Evolutionary conservation across 2,329 filamentous ascomycete genomes (phyloP), one percentile per base, ranked within the genome.

Genomic region (Fusarium torreyae): DNA sequence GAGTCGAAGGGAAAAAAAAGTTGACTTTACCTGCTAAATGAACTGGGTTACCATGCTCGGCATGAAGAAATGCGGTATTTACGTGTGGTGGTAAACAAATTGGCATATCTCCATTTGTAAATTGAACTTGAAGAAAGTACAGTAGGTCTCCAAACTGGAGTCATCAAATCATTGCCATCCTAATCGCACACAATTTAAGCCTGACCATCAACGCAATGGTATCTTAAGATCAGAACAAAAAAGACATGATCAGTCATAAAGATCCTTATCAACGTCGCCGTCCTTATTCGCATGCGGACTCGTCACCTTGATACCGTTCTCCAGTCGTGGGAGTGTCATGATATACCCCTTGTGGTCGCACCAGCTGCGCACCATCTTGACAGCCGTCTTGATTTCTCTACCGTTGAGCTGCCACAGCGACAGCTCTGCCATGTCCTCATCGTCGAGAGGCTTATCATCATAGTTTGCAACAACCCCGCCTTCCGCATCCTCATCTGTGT

Each of bases 291-390:
- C 77, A 62, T 82, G 78, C 7, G 83, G 82, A 28, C 78, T 83
- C 36, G 82, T 85, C 44, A 83, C 81, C 70, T 75, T 77, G 63
- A 86, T 85, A 14, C 80, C 81, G 62, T 77, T 81, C 73, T 86
- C 83, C 55, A 85, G 49, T 38, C 80, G 77, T 17, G 76, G 69
- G 57, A 85, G 72, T 44, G 79, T 82, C 74, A 85, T 77, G 17
- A 73, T 71, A 48, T 83, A 81, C 9, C 75, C 76, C 75, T 85
- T 84, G 66, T 82, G 76, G 34, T 80, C 75, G 68, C 82, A 85
- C 82, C 82, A 84, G 20, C 74, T 79, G 51, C 76, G 75, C 2
- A 80, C 80, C 82, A 84, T 83, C 75, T 84, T 81, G 69, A 84
- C 77, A 10, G 80, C 81, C 57, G 80, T 83, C 73, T 85, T 85